These are phyloP conservation scores for Aspergillus ellipticus DNA, from an alignment of 495 filamentous ascomycete genomes.

Conservation along the genomic window DNA sequence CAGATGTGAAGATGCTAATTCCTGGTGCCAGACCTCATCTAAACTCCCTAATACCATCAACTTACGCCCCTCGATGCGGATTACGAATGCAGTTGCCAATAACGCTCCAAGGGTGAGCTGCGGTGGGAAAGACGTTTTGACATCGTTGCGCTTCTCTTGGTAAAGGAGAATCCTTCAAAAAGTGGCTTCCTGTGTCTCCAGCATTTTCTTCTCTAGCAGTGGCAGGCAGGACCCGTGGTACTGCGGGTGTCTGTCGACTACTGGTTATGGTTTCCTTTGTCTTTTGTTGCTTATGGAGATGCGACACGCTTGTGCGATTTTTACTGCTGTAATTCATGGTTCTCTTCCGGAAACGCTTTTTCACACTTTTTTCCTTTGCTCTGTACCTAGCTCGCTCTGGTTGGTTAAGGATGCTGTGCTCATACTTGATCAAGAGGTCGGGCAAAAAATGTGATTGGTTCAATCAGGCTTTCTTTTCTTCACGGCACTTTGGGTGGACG, in stretches of 20 bases:
- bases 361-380: constrained; percentile 22
- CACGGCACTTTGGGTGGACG: constrained; percentile 21
- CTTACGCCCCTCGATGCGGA: constrained; percentile 42
- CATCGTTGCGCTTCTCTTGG: constrained; percentile 29
- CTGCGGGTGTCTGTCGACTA: constrained; percentile 2
- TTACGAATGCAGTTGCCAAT: constrained; percentile 40
- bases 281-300: constrained; percentile 38
- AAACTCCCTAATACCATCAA: constrained; percentile 31
- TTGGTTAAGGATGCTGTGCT: constrained; percentile 41
- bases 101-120: constrained; percentile 32
- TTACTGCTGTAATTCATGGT: constrained; percentile 42
- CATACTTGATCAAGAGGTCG: constrained; percentile 43
- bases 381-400: constrained; percentile 39
- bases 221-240: constrained; percentile 13
- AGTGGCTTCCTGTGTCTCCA: constrained; percentile 47
- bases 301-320: constrained; percentile 40
- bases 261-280: constrained; percentile 42
- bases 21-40: constrained; percentile 47
- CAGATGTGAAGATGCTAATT: constrained; percentile 9
- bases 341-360: constrained; percentile 27
- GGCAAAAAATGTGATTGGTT: constrained; percentile 45
- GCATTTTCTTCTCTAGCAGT: constrained; percentile 33
- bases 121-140: constrained; percentile 29
- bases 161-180: constrained; percentile 36
- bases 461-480: constrained; percentile 27